Conservation (phyloP, 2,329 filamentous ascomycete species). For the Penicillium sp. region DNA sequence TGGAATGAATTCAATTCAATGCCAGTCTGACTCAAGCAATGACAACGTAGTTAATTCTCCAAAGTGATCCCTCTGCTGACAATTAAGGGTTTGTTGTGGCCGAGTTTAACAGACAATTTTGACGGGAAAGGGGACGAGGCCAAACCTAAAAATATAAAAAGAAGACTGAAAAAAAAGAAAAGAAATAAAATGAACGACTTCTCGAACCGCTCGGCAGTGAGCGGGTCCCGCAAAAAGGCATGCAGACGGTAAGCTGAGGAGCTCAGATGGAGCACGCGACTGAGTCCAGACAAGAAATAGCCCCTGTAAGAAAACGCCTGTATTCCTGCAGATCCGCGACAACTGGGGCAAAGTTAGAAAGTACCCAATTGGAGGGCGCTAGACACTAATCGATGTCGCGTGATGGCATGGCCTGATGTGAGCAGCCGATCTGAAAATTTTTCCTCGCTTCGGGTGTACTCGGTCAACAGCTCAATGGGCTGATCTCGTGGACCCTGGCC, state of each 20-base stretch:
- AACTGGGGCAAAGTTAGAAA: background rate
- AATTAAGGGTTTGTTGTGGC: background rate
- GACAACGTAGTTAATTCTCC: background rate
- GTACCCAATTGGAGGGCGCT: background rate
- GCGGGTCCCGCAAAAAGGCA: slow-evolving; percentile 10
- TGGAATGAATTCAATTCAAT: background rate
- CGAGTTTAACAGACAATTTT: background rate
- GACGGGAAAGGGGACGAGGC: background rate
- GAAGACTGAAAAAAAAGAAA: background rate
- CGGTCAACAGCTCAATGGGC: slow-evolving; percentile 10
- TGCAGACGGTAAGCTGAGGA: background rate
- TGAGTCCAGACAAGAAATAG: background rate
- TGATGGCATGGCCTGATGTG: slow-evolving; percentile 22
- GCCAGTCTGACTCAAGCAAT: no score
- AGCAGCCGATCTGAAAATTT: background rate
- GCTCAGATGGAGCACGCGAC: no score
- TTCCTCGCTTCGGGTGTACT: background rate
- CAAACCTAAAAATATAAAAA: slow-evolving; percentile 1
- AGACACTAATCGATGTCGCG: slow-evolving; percentile 3
- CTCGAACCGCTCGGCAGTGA: background rate
- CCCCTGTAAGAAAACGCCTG: background rate
- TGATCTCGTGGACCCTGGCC: slow-evolving; percentile 8
- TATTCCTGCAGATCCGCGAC: background rate
- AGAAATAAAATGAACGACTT: background rate
- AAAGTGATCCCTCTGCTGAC: no score